phyloP scores from a whole-genome alignment of 192 early-diverging fungal species.

The Obelidium mucronatum region DNA sequence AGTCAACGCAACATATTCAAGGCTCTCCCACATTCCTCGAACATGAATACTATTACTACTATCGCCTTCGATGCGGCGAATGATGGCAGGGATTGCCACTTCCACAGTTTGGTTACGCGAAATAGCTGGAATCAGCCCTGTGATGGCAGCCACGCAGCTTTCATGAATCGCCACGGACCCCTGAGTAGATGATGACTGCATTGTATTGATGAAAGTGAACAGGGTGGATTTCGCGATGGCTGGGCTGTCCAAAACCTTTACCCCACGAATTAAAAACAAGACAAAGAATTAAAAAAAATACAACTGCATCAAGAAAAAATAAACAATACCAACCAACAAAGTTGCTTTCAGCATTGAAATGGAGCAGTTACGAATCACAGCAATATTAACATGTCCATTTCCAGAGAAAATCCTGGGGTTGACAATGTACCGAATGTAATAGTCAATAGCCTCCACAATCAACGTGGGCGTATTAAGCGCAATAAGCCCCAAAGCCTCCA shows the following conservation, averaged over 20 bases:
- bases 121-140: conserved; percentile 32
- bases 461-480: background rate
- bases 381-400: conserved; percentile 23
- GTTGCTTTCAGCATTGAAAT: conserved; percentile 17
- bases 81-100: conserved; percentile 52
- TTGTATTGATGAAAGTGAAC: conserved; percentile 25
- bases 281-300: background rate
- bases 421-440: conserved; percentile 3
- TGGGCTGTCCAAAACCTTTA: background rate
- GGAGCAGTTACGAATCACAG: conserved; percentile 15
- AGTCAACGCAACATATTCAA: conserved; percentile 53
- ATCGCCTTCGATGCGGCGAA: conserved; percentile 35
- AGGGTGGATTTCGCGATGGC: conserved; percentile 24
- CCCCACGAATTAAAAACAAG: background rate
- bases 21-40: conserved; percentile 48
- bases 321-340: background rate
- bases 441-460: background rate
- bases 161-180: background rate
- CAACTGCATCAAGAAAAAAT: background rate
- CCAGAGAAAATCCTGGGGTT: conserved; percentile 8
- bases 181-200: background rate
- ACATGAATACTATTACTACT: conserved; percentile 15
- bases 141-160: conserved; percentile 35
- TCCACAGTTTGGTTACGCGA: conserved; percentile 34
- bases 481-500: conserved; percentile 19